Evolutionary conservation across 2,329 filamentous ascomycete species (phyloP).

Genomic region (Triangularia setosa): DNA sequence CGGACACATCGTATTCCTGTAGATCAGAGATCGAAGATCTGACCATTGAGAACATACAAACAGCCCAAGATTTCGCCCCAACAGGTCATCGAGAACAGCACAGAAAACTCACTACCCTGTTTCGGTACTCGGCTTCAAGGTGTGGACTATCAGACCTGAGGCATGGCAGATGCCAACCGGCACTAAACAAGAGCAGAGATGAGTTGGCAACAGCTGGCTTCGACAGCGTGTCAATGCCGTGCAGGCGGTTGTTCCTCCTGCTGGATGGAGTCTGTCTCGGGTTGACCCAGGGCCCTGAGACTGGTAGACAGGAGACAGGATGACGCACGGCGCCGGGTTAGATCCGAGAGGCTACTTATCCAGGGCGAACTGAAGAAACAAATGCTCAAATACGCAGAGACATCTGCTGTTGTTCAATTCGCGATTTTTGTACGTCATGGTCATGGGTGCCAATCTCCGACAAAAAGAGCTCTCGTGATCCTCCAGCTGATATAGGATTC

Average conservation of each 20-base stretch:
- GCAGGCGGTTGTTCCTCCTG: not conserved
- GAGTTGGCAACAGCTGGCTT: slow-evolving; percentile 3
- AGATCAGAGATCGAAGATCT: not conserved
- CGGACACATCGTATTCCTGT: not conserved
- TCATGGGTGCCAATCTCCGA: not conserved
- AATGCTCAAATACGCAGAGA: not conserved
- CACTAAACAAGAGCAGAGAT: not conserved
- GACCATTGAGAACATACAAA: not conserved
- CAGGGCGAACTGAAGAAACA: not conserved
- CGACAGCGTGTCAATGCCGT: slow-evolving; percentile 7
- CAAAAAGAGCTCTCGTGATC: not conserved
- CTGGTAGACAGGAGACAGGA: not conserved
- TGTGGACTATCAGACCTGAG: not conserved
- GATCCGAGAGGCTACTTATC: not conserved
- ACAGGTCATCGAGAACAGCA: not conserved
- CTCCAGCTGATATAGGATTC: not conserved
- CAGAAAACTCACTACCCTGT: not conserved
- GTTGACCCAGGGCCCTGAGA: not conserved
- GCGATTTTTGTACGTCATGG: not conserved
- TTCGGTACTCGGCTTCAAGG: not conserved
- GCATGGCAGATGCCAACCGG: not conserved
- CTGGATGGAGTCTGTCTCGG: not conserved
- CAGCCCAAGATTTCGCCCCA: not conserved
- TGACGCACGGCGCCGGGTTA: not conserved
- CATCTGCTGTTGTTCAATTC: not conserved